Evolutionary conservation across 345 rosid species (phyloP).

Genomic region (Euclidium syriacum): DNA sequence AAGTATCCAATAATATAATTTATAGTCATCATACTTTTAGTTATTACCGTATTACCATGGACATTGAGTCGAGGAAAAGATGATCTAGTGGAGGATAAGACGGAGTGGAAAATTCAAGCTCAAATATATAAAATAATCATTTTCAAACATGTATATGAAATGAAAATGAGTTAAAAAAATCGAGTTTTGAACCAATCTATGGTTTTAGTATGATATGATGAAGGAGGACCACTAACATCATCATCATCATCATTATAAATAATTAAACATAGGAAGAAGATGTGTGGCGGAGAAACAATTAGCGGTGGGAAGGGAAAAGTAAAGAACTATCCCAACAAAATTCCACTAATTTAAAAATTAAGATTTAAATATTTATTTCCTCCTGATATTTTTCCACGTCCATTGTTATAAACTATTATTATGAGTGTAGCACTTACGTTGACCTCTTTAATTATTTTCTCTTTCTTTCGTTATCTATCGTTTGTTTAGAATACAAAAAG

Average conservation of each 20-base stretch:
- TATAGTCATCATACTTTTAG: neutral
- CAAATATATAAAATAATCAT: neutral
- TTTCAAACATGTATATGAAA: constrained; percentile 1
- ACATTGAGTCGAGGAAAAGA: constrained; percentile 5
- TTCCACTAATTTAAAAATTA: neutral
- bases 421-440: constrained; percentile 24
- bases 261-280: neutral
- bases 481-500: constrained; percentile 6
- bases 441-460: neutral
- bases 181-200: constrained; percentile 25
- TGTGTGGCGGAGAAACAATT: constrained; percentile 22
- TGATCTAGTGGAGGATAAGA: constrained; percentile 25
- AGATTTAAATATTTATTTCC: neutral
- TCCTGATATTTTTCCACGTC: constrained; percentile 17
- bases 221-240: constrained; percentile 9
- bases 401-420: neutral
- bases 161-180: neutral
- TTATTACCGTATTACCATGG: neutral
- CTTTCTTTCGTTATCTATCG: constrained; percentile 25
- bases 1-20: neutral
- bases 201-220: constrained; percentile 5
- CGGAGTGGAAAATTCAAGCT: constrained; percentile 19
- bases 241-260: constrained; percentile 18
- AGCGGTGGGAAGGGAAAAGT: constrained; percentile 24
- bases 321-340: constrained; percentile 9